Percentiles rank a stretch among this genome's conserved stretches.
Evolutionary conservation across 495 filamentous ascomycete genomes (phyloP).

Genomic region (Hyaloscypha variabilis): DNA sequence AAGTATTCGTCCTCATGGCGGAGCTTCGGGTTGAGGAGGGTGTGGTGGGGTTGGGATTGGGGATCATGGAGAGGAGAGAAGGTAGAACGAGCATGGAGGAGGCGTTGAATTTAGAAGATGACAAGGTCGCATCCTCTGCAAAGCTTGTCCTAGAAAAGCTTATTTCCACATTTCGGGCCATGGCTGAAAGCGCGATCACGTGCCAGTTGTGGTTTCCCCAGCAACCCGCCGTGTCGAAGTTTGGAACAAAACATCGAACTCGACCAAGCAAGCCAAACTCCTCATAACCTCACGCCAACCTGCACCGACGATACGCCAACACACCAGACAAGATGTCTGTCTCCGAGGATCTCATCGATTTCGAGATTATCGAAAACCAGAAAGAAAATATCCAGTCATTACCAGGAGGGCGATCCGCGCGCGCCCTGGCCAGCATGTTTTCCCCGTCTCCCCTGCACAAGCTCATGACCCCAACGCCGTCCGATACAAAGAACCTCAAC

Average conservation of each 20-base stretch:
- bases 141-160: not conserved
- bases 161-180: not conserved
- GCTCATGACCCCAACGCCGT: slow-evolving; percentile 58
- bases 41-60: not conserved
- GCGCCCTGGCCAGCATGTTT: slow-evolving; percentile 83
- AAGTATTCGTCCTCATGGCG: too few species aligned
- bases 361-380: slow-evolving; percentile 92
- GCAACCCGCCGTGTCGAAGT: not conserved
- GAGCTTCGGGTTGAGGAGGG: too few species aligned
- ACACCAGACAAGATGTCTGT: slow-evolving; percentile 44
- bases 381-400: slow-evolving; percentile 98
- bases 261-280: not conserved
- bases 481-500: slow-evolving; percentile 74
- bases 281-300: not conserved
- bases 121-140: not conserved
- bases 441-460: slow-evolving; percentile 53
- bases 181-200: too few species aligned
- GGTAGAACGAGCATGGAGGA: not conserved
- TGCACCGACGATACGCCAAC: slow-evolving; percentile 11
- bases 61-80: not conserved
- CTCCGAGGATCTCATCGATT: slow-evolving; percentile 67
- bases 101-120: not conserved
- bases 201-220: not conserved
- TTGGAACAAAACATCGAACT: not conserved
- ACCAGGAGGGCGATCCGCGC: slow-evolving; percentile 87